Base-by-base conservation (phyloP, 441 rosid genomes). In the Lepidium campestre region DNA sequence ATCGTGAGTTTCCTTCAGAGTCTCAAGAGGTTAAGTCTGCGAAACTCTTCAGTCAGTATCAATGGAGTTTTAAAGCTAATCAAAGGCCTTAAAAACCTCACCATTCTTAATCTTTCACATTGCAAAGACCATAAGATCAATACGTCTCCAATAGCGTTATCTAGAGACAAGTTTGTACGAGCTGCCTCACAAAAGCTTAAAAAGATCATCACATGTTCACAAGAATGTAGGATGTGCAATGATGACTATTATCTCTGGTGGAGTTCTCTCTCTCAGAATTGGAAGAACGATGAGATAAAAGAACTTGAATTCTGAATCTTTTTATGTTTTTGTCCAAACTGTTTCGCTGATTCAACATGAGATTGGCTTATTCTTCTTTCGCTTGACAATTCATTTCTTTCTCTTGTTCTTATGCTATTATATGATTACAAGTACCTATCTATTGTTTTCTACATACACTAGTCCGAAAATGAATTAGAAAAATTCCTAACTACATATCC, bases 221-320 rank as follows among this genome's bases (percentile, higher is more conserved):
- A 15, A 32, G 41, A 18, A 32, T 31, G 54, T 15, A 13, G 11
- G 23, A 2, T 23, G 4, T 46, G 11, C 25, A 4, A 35, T n/a
- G n/a, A n/a, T n/a, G n/a, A n/a, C n/a, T n/a, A n/a, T n/a, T n/a
- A n/a, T n/a, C n/a, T n/a, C n/a, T n/a, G n/a, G n/a, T n/a, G n/a
- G n/a, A n/a, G n/a, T n/a, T n/a, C n/a, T n/a, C n/a, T n/a, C n/a
- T n/a, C n/a, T n/a, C n/a, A n/a, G 35, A 32, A 63, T 23, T 48
- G 35, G 47, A 40, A 31, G 27, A 52, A 5, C n/a, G 60, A 40
- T 50, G 69, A 40, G 69, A 65, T 65, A 3, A 9, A 52, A 4
- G 61, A 48, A 23, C 60, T 65, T 53, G 50, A 41, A 65, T 65
- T 65, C 41, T 65, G n/a, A n/a, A n/a, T n/a, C n/a, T n/a, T n/a